A percentile compares a stretch with the other conserved stretches of the same genome.
phyloP scores from a whole-genome alignment of 2,329 filamentous ascomycete species.

The Colletotrichum sublineola region DNA sequence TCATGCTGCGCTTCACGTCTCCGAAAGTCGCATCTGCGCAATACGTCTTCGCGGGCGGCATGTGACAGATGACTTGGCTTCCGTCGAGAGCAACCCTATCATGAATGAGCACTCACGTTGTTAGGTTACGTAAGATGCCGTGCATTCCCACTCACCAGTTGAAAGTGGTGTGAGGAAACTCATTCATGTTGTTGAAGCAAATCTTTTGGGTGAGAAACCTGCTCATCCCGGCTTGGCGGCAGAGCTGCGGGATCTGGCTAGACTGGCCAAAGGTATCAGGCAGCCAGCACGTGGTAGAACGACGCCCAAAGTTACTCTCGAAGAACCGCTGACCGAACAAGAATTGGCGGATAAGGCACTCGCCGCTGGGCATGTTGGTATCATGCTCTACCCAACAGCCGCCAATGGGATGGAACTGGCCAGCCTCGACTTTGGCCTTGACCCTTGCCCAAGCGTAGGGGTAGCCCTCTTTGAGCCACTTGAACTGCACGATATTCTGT shows the following conservation, averaged over 20 bases:
- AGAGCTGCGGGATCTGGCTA: constrained; percentile 75
- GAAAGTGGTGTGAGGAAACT: constrained; percentile 79
- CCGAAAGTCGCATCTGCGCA: constrained; percentile 76
- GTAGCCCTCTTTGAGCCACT: constrained; percentile 76
- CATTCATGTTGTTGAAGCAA: constrained; percentile 82
- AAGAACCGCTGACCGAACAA: constrained; percentile 77
- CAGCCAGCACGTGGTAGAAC: constrained; percentile 76
- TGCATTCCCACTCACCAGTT: constrained; percentile 62
- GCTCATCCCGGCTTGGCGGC: constrained; percentile 75
- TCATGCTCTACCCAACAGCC: constrained; percentile 80
- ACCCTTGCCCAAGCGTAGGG: constrained; percentile 75
- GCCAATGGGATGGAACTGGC: constrained; percentile 75
- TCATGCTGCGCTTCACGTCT: constrained; percentile 73
- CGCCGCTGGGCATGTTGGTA: constrained; percentile 76
- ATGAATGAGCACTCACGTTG: background rate
- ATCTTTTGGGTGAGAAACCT: constrained; percentile 79
- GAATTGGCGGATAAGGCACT: constrained; percentile 76
- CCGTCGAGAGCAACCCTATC: constrained; percentile 70
- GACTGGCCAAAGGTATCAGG: constrained; percentile 80
- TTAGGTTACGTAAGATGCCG: too few species aligned
- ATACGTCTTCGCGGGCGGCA: constrained; percentile 76
- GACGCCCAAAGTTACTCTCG: constrained; percentile 73
- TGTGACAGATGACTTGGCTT: constrained; percentile 78
- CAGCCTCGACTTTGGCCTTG: constrained; percentile 75
- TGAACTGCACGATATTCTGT: constrained; percentile 50